Evolutionary conservation across 768 basidiomycete species (phyloP), one percentile per base, ranked within the genome.

Genomic region (Lactarius vividus): DNA sequence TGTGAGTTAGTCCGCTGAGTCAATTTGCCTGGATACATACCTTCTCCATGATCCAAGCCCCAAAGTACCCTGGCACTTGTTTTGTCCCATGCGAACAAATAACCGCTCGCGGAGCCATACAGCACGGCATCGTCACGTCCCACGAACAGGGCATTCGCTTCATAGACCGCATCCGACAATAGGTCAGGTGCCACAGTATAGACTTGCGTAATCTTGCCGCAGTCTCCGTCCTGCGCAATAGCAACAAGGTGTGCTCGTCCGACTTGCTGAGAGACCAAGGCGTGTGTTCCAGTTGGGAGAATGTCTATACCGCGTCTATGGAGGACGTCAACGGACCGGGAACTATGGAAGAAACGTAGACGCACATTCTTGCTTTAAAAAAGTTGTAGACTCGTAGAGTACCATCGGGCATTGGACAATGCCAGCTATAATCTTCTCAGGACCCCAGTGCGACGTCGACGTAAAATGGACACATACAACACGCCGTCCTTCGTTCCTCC

Each of bases 401-500:
- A 31, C 88, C 88, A 68, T 88, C 87, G 0, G 86, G 86, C 65
- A 89, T 77, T 71, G 85, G 84, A 69, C 84, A 88, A 72, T 85
- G 82, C 88, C 88, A 89, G 67, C 87, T 88, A 53, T 55, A 39
- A 55, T 37, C 44, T 31, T 40, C 15, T 69, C 31, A 61, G 35
- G 23, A 26, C 28, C 29, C 31, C 16, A 16, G 28, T 44, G 13
- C 29, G 13, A 26, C 18, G 10, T 31, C 15, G 4, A 23, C 33
- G 28, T 15, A 44, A 52, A 26, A 37, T 33, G n/a, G 40, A 33
- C 11, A 70, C 85, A 63, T 74, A 89, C 88, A 90, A 70, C 23
- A 86, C 84, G 13, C 88, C 88, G 70, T 90, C 88, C 61, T 80
- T 81, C 33, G 89, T 89, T 2, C 88, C 89, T 0, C 89, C 88